Percentiles rank a stretch among this genome's conserved stretches.
These are phyloP conservation scores for Jaltomata sinuosa DNA, from an alignment of 257 asterid species.

Conservation along the genomic window DNA sequence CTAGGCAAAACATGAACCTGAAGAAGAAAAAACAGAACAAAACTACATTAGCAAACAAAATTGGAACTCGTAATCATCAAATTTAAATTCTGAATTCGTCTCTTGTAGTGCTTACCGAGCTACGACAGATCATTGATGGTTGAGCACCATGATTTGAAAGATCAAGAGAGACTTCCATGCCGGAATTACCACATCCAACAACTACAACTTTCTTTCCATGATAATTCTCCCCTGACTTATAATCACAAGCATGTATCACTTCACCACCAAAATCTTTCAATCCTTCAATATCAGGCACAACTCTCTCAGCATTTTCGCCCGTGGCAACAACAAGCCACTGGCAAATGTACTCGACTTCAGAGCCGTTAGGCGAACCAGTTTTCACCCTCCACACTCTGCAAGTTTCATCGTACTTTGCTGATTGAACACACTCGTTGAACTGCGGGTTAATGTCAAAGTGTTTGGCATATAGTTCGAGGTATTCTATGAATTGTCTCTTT, in stretches of 20 bases:
- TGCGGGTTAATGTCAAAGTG: slow-evolving; percentile 52
- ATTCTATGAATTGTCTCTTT: slow-evolving; percentile 58
- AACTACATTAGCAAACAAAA: neutral
- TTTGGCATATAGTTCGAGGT: slow-evolving; percentile 55
- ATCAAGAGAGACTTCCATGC: slow-evolving; percentile 98
- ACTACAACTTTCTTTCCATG: slow-evolving; percentile 73
- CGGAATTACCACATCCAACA: slow-evolving; percentile 86
- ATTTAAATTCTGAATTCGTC: neutral
- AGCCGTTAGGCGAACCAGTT: slow-evolving; percentile 22
- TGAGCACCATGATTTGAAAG: slow-evolving; percentile 73
- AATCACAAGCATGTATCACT: slow-evolving; percentile 68
- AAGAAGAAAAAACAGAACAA: neutral
- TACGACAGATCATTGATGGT: slow-evolving; percentile 76
- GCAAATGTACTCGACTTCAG: slow-evolving; percentile 72
- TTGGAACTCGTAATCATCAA: neutral
- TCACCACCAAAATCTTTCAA: slow-evolving; percentile 54
- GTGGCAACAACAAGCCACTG: slow-evolving; percentile 89
- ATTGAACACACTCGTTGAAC: slow-evolving; percentile 58
- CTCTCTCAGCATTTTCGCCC: slow-evolving; percentile 71
- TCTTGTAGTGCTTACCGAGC: slow-evolving; percentile 41
- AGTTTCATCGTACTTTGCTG: slow-evolving; percentile 67
- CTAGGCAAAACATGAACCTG: slow-evolving; percentile 89
- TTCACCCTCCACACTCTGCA: slow-evolving; percentile 62
- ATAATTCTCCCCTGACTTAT: slow-evolving; percentile 59
- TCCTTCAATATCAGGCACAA: slow-evolving; percentile 73